Conservation (phyloP, 805 yeast genomes). For the Cyberlindnera galapagoensis region DNA sequence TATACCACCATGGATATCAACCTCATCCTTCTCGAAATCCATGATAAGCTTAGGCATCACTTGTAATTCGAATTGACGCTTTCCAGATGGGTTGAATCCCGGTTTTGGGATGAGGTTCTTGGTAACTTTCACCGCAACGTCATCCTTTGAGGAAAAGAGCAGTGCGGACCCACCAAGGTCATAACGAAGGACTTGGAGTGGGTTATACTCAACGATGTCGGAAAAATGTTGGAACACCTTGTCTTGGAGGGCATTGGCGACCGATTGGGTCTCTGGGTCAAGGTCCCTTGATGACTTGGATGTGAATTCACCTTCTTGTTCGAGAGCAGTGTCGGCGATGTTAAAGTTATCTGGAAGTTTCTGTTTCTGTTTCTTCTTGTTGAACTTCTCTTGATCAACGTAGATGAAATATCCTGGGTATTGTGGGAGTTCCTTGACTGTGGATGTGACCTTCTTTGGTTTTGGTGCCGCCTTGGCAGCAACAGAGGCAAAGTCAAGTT, state of each 20-base stretch:
- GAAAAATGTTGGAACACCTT: constrained; percentile 74
- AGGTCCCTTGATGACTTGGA: constrained; percentile 18
- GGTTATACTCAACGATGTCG: constrained; percentile 70
- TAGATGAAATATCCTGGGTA: constrained; percentile 65
- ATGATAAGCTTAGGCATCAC: constrained; percentile 90
- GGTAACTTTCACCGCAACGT: constrained; percentile 38
- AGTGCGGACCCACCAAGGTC: constrained; percentile 76
- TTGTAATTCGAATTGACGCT: constrained; percentile 75
- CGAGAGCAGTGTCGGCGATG: constrained; percentile 45
- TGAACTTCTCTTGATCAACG: constrained; percentile 65
- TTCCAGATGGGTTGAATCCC: constrained; percentile 51
- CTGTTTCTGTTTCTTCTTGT: constrained; percentile 34
- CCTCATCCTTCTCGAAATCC: constrained; percentile 56
- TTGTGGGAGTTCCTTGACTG: constrained; percentile 31
- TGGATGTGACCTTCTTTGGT: constrained; percentile 15
- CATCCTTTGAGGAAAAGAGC: constrained; percentile 56
- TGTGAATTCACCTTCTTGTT: constrained; percentile 32
- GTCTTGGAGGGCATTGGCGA: constrained; percentile 48
- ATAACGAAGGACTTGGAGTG: constrained; percentile 81
- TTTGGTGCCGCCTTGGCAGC: constrained; percentile 24
- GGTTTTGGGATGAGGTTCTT: constrained; percentile 47
- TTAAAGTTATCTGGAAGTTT: constrained; percentile 45
- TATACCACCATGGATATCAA: constrained; percentile 64
- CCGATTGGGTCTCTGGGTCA: constrained; percentile 39
- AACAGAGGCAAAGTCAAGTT: constrained; percentile 26